phyloP scores from a whole-genome alignment of 2,329 filamentous ascomycete genomes.

The Cordyceps farinosa region DNA sequence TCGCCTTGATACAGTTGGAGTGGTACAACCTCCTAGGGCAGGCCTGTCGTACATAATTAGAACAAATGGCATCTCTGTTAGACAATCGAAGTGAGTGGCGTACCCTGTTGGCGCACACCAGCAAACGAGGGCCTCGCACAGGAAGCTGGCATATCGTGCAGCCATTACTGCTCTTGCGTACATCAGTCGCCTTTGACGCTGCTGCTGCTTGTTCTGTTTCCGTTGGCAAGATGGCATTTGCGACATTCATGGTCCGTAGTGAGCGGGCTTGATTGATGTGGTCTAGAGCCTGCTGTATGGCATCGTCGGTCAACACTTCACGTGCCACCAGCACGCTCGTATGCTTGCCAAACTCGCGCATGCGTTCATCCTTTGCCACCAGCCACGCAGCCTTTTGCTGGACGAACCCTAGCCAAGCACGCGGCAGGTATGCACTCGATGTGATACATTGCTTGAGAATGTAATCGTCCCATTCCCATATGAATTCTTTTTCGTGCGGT shows the following conservation, averaged over 20 bases:
- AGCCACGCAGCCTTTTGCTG: conserved; percentile 51
- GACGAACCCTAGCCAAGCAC: conserved; percentile 50
- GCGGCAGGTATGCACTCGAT: conserved; percentile 49
- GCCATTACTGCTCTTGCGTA: conserved; percentile 42
- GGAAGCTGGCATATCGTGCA: conserved; percentile 47
- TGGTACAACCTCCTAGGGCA: conserved; percentile 48
- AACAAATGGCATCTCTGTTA: conserved; percentile 3
- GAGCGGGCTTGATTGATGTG: conserved; percentile 39
- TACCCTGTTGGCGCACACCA: conserved; percentile 51
- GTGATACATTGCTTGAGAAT: conserved; percentile 49
- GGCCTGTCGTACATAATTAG: conserved; percentile 30
- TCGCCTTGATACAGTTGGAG: conserved; percentile 40
- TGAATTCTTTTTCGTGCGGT: conserved; percentile 53
- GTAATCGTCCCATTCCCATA: conserved; percentile 56
- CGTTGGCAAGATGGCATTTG: not conserved
- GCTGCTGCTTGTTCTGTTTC: not conserved
- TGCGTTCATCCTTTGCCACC: conserved; percentile 44
- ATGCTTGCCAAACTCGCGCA: conserved; percentile 55
- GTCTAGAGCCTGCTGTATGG: conserved; percentile 40
- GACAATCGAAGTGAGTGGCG: conserved; percentile 20
- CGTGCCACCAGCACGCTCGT: conserved; percentile 48
- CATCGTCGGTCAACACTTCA: conserved; percentile 43
- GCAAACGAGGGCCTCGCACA: conserved; percentile 44
- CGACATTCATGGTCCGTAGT: conserved; percentile 24
- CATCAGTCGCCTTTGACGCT: conserved; percentile 33